These are phyloP conservation scores for Colletotrichum sansevieriae DNA, from an alignment of 2,329 filamentous ascomycete species.

Conservation along the genomic window DNA sequence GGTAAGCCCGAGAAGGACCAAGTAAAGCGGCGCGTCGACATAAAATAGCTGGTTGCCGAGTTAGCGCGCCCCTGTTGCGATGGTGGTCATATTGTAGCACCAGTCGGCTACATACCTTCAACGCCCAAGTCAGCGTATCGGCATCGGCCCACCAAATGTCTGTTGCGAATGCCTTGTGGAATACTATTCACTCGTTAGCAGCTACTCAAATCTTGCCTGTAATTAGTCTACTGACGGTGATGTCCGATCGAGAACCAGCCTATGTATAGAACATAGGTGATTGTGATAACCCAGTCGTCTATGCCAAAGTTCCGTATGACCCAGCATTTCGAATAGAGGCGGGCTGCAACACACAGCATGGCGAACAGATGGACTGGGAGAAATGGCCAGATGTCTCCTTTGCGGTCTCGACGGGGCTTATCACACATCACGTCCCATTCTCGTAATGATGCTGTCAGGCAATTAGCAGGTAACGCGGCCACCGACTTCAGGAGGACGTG, in stretches of 20 bases:
- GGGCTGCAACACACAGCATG: slow-evolving; percentile 17
- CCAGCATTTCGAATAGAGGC: slow-evolving; percentile 15
- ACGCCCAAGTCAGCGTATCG: slow-evolving; percentile 18
- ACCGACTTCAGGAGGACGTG: neutral
- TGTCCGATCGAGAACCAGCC: slow-evolving; percentile 22
- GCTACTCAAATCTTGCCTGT: neutral
- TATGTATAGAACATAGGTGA: slow-evolving; percentile 20
- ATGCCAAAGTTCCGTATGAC: slow-evolving; percentile 18
- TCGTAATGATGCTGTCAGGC: slow-evolving; percentile 2
- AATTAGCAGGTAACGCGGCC: neutral
- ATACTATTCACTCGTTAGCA: neutral
- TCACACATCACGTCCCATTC: slow-evolving; percentile 33
- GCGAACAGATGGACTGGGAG: slow-evolving; percentile 25
- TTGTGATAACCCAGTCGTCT: slow-evolving; percentile 28
- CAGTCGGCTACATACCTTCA: slow-evolving; percentile 1
- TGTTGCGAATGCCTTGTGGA: slow-evolving; percentile 17
- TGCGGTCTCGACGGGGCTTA: slow-evolving; percentile 7
- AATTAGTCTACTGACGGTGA: neutral
- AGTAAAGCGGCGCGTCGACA: slow-evolving; percentile 13
- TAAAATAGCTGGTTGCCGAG: slow-evolving; percentile 18
- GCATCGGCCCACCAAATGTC: slow-evolving; percentile 31
- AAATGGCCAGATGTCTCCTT: slow-evolving; percentile 19
- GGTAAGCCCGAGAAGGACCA: slow-evolving; percentile 21
- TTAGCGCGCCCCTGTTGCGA: neutral
- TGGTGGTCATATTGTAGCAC: no score